These are phyloP conservation scores for Aureobasidium zeae DNA, from an alignment of 2,329 filamentous ascomycete genomes.

Conservation along the genomic window DNA sequence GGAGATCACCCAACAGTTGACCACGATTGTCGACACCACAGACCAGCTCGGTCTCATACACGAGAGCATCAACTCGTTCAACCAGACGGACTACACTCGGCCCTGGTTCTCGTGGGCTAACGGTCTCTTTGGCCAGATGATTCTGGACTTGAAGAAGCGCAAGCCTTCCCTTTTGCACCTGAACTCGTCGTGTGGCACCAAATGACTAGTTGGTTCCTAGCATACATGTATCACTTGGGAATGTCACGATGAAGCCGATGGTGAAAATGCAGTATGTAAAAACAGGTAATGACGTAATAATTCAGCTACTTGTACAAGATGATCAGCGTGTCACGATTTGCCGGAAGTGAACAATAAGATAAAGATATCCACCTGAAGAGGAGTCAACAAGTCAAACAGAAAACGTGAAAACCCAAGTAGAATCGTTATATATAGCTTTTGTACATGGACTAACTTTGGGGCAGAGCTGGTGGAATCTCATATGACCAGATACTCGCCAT, in stretches of 20 bases:
- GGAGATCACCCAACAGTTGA: constrained; percentile 38
- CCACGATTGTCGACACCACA: constrained; percentile 39
- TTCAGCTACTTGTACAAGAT: too few relatives aligned
- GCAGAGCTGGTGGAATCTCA: constrained; percentile 25
- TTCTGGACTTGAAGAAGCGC: constrained; percentile 37
- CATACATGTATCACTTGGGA: background rate
- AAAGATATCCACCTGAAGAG: too few relatives aligned
- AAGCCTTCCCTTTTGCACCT: constrained; percentile 38
- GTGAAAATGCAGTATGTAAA: too few relatives aligned
- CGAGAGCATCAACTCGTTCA: constrained; percentile 43
- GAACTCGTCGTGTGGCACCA: too few relatives aligned
- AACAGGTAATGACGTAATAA: too few relatives aligned
- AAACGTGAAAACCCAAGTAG: too few relatives aligned
- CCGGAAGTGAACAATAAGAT: too few relatives aligned
- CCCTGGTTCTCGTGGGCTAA: constrained; percentile 47
- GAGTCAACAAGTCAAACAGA: too few relatives aligned
- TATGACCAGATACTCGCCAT: constrained; percentile 45
- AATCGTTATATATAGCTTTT: background rate
- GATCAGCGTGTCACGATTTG: too few relatives aligned
- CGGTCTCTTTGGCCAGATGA: constrained; percentile 43
- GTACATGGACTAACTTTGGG: background rate
- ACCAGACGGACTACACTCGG: constrained; percentile 38
- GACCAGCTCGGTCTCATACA: constrained; percentile 43
- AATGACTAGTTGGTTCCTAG: constrained; percentile 32
- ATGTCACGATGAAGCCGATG: too few relatives aligned